Evolutionary conservation across 2,329 filamentous ascomycete genomes (phyloP).

Genomic region (Scedosporium boydii): DNA sequence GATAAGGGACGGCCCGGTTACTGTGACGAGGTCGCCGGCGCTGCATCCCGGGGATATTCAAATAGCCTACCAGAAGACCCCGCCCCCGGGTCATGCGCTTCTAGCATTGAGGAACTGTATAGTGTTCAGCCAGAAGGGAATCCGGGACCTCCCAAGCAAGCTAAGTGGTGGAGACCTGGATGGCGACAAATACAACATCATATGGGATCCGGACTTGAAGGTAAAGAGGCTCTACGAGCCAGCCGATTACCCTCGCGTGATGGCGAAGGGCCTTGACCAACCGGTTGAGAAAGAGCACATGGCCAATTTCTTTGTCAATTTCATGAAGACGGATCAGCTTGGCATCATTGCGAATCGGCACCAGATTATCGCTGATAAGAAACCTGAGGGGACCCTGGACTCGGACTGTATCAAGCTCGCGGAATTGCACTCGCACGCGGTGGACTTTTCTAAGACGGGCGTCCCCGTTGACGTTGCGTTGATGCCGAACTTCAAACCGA

Average conservation of each 20-base stretch:
- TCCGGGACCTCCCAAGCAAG: conserved; percentile 66
- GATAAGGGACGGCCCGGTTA: conserved; percentile 28
- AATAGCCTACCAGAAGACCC: conserved; percentile 50
- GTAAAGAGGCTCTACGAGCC: conserved; percentile 36
- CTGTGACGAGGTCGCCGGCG: conserved; percentile 72
- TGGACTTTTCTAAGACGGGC: conserved; percentile 71
- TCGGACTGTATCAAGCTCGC: conserved; percentile 45
- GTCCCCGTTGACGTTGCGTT: conserved; percentile 40
- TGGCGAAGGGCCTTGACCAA: conserved; percentile 49
- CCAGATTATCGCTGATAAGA: conserved; percentile 53
- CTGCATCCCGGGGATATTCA: conserved; percentile 78
- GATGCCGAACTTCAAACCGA: conserved; percentile 27
- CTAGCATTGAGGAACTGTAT: conserved; percentile 60
- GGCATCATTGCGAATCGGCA: conserved; percentile 58
- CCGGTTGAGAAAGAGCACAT: conserved; percentile 57
- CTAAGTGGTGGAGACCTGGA: conserved; percentile 77
- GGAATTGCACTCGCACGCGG: conserved; percentile 57
- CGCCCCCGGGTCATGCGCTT: conserved; percentile 50
- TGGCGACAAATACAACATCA: conserved; percentile 72
- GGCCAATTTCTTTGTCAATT: conserved; percentile 69
- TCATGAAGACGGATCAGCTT: conserved; percentile 59
- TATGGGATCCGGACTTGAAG: conserved; percentile 54
- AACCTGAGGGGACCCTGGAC: conserved; percentile 38
- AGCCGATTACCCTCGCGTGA: conserved; percentile 59
- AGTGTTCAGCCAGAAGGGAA: conserved; percentile 63